Evolutionary conservation across 2,329 filamentous ascomycete species (phyloP), one percentile per base, ranked within the genome.

Genomic region (Ascochyta viciae-villosae): DNA sequence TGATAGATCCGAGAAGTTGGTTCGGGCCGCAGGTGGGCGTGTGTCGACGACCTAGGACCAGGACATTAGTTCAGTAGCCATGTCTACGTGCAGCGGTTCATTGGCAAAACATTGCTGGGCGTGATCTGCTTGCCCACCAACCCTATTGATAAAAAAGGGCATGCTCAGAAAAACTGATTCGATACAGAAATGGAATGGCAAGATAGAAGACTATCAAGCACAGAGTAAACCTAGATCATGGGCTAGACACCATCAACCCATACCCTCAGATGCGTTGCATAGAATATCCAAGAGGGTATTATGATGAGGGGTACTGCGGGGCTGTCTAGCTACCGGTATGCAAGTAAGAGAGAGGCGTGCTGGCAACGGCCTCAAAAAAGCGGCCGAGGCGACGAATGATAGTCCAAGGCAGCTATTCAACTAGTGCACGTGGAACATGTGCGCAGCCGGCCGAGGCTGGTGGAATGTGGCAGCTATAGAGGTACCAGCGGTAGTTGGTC

Each of bases 1-100:
- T 39, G 89, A 89, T 40, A 90, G 84, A 78, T 96, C 93, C 63
- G 85, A 89, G 78, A 90, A 92, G 77, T 97, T 93, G 60, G 86
- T 87, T 61, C 90, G 88, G 60, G 88, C 86, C 45, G 85, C 85
- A 42, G 87, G 83, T 43, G 93, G 93, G 50, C 94, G 89, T 49
- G 86, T 89, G 77, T 97, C 94, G 65, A 83, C 80, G 63, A 96
- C 87, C 92, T 96, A 68, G 31, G 33, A 54, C 27, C 24, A 55
- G 16, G 26, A 50, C 57, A 62, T 74, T 57, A 74, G 69, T 63
- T 50, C 40, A 44, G 39, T 3, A 54, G 52, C 52, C 50, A 63
- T 63, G 57, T 61, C 27, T 51, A 38, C 45, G 41, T 35, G 34
- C 26, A 46, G 43, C 33, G 47, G 63, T 64, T 66, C 56, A 59